Conservation (phyloP, 1,139 yeast genomes). For the Sugiyamaella novakii region DNA sequence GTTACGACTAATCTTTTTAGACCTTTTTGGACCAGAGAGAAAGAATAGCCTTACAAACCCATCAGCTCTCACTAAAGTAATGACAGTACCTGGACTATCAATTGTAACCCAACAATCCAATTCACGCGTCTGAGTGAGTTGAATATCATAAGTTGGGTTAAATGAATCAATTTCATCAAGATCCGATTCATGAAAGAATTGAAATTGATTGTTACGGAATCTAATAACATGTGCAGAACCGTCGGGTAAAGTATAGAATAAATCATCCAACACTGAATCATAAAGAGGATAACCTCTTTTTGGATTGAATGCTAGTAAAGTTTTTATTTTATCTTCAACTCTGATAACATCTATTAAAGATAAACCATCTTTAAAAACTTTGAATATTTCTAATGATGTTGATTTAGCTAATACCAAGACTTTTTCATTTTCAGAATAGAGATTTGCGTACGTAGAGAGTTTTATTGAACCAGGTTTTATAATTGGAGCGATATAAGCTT, state of each 20-base stretch:
- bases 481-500: slow-evolving; percentile 15
- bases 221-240: slow-evolving; percentile 18
- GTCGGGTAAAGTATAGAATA: slow-evolving; percentile 11
- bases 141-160: neutral
- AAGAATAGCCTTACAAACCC: slow-evolving; percentile 10
- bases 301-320: slow-evolving; percentile 17
- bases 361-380: slow-evolving; percentile 18
- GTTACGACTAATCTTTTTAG: neutral
- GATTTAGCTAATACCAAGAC: slow-evolving; percentile 19
- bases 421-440: slow-evolving; percentile 9
- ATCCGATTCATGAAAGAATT: slow-evolving; percentile 5
- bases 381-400: slow-evolving; percentile 18
- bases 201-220: slow-evolving; percentile 2
- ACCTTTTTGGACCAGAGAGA: slow-evolving; percentile 3
- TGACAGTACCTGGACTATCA: neutral
- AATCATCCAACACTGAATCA: neutral
- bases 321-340: slow-evolving; percentile 1
- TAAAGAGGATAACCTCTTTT: slow-evolving; percentile 7
- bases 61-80: slow-evolving; percentile 8
- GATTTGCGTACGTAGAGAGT: slow-evolving; percentile 6
- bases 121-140: neutral
- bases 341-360: slow-evolving; percentile 9
- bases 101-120: slow-evolving; percentile 8
- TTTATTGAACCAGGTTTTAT: slow-evolving; percentile 18
- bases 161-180: neutral